Base-by-base conservation (phyloP, 2,329 filamentous ascomycete species). In the Penicillium nordicum region DNA sequence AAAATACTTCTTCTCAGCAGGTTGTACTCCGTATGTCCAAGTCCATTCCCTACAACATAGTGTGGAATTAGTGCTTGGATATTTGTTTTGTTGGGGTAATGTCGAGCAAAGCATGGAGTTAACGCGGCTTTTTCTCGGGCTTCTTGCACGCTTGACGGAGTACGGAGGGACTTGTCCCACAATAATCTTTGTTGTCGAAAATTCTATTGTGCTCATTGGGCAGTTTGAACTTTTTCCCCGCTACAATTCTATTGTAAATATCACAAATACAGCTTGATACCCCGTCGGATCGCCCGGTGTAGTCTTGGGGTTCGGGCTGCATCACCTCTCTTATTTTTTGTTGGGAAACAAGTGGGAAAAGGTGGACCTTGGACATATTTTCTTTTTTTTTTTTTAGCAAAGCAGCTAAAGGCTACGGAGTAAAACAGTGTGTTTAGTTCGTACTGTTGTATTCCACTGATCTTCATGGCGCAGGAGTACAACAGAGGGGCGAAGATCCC, bases 321-420 rank as follows among this genome's bases (percentile, higher is more conserved):
- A 50, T 43, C 21, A 29, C 14, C 6, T 43, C 18, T 5, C 40
- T 27, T 23, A 23, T 47, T 37, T 48, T 54, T 41, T 54, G 52
- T 54, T 54, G 52, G 52, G 52, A 54, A 50, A 12, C 30, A 5
- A 46, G 50, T 52, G 50, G 61, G 61, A 59, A 63, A 58, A 48
- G 45, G 61, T 63, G 61, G 62, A 58, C 50, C 45, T 47, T 14
- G 37, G 34, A 25, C 47, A 21, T 21, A 21, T 21, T 21, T 21
- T 21, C 21, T 11, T 27, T 18, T 38, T 53, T 44, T 16, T 32
- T 23, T 45, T 34, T 6, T 32, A 32, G 11, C 14, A 27, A 6
- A 48, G 40, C 18, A 52, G 11, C 30, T 32, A 32, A 32, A 5
- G 11, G 41, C 29, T 30, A 21, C 21, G 21, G 2, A 21, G 21